phyloP scores from a whole-genome alignment of 495 filamentous ascomycete species.

The Jackrogersella multiformis region DNA sequence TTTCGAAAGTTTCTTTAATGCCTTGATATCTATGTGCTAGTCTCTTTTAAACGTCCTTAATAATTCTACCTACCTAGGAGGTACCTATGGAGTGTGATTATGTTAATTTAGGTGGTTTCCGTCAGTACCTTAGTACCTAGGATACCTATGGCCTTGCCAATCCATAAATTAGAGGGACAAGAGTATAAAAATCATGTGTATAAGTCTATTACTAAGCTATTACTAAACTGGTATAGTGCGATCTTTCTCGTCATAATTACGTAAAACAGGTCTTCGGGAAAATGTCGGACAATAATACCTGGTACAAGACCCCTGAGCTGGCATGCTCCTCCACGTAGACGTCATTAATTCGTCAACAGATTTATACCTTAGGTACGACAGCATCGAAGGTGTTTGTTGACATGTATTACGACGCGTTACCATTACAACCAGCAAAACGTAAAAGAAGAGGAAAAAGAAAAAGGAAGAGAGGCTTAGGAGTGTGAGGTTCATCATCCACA shows the following conservation, averaged over 20 bases:
- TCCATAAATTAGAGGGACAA: too few species aligned
- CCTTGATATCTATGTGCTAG: neutral
- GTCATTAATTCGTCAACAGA: conserved; percentile 39
- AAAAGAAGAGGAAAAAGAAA: conserved; percentile 19
- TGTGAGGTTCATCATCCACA: conserved; percentile 8
- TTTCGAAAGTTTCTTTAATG: neutral
- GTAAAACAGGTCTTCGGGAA: neutral
- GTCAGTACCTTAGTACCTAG: too few species aligned
- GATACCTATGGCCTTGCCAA: too few species aligned
- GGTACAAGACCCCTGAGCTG: conserved; percentile 4
- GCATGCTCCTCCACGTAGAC: conserved; percentile 30
- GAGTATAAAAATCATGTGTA: too few species aligned
- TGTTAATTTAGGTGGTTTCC: neutral
- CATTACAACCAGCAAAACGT: neutral
- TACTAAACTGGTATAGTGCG: too few species aligned
- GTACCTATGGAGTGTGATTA: neutral
- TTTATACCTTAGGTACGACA: neutral
- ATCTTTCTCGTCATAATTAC: too few species aligned
- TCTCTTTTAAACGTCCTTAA: neutral
- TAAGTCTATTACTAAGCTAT: neutral
- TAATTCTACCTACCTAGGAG: too few species aligned
- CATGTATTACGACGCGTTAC: conserved; percentile 17
- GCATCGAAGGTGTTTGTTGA: neutral
- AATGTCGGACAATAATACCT: neutral
- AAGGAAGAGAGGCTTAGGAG: too few species aligned